A percentile compares a stretch with the other conserved stretches of the same genome.
These are phyloP conservation scores for Mycena rebaudengoi DNA, from an alignment of 768 basidiomycete species.

Conservation along the genomic window DNA sequence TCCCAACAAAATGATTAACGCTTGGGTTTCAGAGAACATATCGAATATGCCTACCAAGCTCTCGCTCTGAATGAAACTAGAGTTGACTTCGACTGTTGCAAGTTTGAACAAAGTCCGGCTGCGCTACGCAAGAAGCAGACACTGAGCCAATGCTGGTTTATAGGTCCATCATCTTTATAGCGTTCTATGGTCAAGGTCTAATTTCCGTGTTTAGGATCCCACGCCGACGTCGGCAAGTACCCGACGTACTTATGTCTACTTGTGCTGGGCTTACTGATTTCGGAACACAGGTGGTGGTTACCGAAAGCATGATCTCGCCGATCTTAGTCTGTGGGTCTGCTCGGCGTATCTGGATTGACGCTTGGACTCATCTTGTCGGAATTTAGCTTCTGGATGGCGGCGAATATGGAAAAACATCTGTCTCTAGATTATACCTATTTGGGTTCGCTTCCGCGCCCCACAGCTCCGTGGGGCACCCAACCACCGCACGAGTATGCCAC, in stretches of 20 bases:
- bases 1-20: no score
- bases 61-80: conserved; percentile 74
- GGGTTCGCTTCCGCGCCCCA: conserved; percentile 56
- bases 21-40: conserved; percentile 48
- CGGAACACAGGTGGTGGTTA: conserved; percentile 70
- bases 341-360: conserved; percentile 65
- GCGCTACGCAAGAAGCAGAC: conserved; percentile 64
- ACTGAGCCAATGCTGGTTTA: conserved; percentile 80
- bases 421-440: conserved; percentile 66
- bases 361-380: not conserved
- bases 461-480: conserved; percentile 67
- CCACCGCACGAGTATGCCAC: conserved; percentile 66
- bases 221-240: conserved; percentile 41
- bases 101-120: conserved; percentile 64
- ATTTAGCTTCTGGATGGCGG: conserved; percentile 37
- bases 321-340: conserved; percentile 54
- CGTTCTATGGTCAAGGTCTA: conserved; percentile 17
- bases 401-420: conserved; percentile 63
- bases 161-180: conserved; percentile 51
- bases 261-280: not conserved
- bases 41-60: conserved; percentile 73
- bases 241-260: not conserved
- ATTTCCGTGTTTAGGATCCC: conserved; percentile 50
- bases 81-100: conserved; percentile 73
- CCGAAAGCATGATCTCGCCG: conserved; percentile 70